phyloP scores from a whole-genome alignment of 2,329 filamentous ascomycete species.

The Ophiocordyceps camponoti-saundersi region DNA sequence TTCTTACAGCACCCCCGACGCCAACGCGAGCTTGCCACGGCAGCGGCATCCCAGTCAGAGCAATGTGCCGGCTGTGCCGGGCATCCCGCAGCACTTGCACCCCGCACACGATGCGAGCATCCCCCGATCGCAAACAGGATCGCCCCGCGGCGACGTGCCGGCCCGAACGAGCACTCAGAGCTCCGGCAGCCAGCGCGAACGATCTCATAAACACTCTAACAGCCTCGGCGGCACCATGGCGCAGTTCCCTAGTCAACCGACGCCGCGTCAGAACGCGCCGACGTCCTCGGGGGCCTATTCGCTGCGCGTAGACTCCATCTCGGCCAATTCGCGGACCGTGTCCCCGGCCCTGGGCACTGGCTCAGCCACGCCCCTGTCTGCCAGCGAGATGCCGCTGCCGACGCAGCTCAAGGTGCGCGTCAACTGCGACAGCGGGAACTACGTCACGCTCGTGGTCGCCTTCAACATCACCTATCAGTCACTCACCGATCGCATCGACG shows the following conservation, averaged over 20 bases:
- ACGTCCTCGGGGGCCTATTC: conserved; percentile 13
- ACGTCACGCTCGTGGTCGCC: conserved; percentile 87
- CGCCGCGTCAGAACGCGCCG: conserved; percentile 30
- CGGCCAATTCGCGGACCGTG: conserved; percentile 23
- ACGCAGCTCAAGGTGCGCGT: conserved; percentile 92
- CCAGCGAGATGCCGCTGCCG: conserved; percentile 32
- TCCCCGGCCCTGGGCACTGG: conserved; percentile 27
- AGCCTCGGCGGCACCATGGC: conserved; percentile 34
- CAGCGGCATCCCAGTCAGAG: conserved; percentile 35
- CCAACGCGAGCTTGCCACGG: conserved; percentile 51
- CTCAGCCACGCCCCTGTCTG: conserved; percentile 8
- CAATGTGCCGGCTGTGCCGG: conserved; percentile 53
- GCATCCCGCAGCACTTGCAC: conserved; percentile 55
- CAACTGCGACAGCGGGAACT: conserved; percentile 70
- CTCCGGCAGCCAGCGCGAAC: conserved; percentile 48
- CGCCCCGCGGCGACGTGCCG: conserved; percentile 53
- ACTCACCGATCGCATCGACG: conserved; percentile 87
- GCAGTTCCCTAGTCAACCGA: conserved; percentile 38
- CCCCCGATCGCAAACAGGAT: conserved; percentile 67
- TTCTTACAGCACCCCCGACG: conserved; percentile 91
- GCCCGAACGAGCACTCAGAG: conserved; percentile 55
- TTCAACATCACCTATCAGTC: conserved; percentile 92
- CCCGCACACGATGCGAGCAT: conserved; percentile 44
- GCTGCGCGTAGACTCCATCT: conserved; percentile 20
- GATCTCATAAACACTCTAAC: conserved; percentile 29